These are phyloP conservation scores for Starmerella ratchasimensis DNA, from an alignment of 805 yeast genomes.

Conservation along the genomic window DNA sequence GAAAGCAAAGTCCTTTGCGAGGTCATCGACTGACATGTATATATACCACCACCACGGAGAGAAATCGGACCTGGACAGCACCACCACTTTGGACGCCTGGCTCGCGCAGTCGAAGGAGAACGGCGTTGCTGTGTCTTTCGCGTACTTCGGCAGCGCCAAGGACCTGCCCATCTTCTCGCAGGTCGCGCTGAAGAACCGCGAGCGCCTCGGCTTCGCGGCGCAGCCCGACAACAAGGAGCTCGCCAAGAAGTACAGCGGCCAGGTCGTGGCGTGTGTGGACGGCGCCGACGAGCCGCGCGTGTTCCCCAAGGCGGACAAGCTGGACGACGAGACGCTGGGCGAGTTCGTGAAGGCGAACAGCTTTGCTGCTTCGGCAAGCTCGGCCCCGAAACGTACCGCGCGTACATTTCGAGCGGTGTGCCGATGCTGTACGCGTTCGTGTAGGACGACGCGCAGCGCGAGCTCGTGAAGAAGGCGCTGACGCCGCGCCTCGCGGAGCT, in stretches of 20 bases:
- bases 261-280: conserved; percentile 35
- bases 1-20: conserved; percentile 22
- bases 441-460: conserved; percentile 52
- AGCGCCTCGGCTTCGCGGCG: conserved; percentile 44
- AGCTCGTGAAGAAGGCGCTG: conserved; percentile 38
- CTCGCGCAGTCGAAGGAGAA: too few relatives aligned
- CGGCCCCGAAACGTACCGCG: conserved; percentile 60
- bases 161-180: conserved; percentile 45
- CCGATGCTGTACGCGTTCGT: conserved; percentile 89
- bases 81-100: too few relatives aligned
- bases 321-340: conserved; percentile 28
- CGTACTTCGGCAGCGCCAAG: conserved; percentile 34
- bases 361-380: conserved; percentile 82
- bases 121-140: conserved; percentile 33
- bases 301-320: conserved; percentile 19
- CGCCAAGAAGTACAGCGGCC: conserved; percentile 26
- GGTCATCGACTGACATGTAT: conserved; percentile 21
- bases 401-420: conserved; percentile 53
- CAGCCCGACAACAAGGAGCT: conserved; percentile 30
- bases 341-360: conserved; percentile 47
- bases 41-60: too few relatives aligned
- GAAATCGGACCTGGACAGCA: too few relatives aligned
- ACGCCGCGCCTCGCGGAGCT: conserved; percentile 53
- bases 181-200: conserved; percentile 53
- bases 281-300: conserved; percentile 21